Conservation (phyloP, 2,329 filamentous ascomycete species). For the Sporothrix curviconia region DNA sequence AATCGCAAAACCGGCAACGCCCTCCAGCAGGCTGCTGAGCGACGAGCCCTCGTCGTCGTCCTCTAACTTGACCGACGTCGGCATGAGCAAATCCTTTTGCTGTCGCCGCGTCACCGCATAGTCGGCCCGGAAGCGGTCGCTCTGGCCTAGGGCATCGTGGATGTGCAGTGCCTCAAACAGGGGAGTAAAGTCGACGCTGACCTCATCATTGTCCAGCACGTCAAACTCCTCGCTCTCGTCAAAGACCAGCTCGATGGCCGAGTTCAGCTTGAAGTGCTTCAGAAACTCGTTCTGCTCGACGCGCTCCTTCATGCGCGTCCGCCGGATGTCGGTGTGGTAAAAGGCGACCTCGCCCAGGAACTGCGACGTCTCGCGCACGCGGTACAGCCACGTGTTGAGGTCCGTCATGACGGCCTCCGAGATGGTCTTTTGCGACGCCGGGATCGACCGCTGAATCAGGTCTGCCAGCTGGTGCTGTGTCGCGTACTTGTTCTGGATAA, state of each 20-base stretch:
- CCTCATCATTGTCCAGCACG: conserved; percentile 87
- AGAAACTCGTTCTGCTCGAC: conserved; percentile 70
- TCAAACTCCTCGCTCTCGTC: conserved; percentile 96
- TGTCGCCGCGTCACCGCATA: conserved; percentile 86
- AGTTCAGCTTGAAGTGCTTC: conserved; percentile 83
- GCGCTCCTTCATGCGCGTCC: conserved; percentile 75
- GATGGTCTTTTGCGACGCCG: conserved; percentile 84
- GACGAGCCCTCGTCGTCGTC: conserved; percentile 81
- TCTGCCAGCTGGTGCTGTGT: conserved; percentile 93
- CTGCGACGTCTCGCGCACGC: conserved; percentile 91
- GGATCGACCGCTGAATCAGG: conserved; percentile 92
- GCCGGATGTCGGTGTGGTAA: conserved; percentile 85
- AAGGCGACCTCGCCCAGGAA: conserved; percentile 95
- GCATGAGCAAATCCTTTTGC: conserved; percentile 86
- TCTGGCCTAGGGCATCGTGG: conserved; percentile 87
- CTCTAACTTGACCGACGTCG: conserved; percentile 65
- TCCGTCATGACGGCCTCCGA: conserved; percentile 96
- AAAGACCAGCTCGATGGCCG: conserved; percentile 87
- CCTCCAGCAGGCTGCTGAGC: conserved; percentile 84
- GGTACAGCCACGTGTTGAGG: conserved; percentile 92
- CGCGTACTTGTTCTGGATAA: conserved; percentile 72
- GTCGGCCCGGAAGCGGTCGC: conserved; percentile 81
- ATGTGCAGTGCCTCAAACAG: conserved; percentile 95
- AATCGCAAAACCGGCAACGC: conserved; percentile 93
- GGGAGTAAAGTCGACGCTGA: conserved; percentile 90